These are phyloP conservation scores for Ceratonia siliqua DNA, from an alignment of 306 rosid species.

Conservation along the genomic window DNA sequence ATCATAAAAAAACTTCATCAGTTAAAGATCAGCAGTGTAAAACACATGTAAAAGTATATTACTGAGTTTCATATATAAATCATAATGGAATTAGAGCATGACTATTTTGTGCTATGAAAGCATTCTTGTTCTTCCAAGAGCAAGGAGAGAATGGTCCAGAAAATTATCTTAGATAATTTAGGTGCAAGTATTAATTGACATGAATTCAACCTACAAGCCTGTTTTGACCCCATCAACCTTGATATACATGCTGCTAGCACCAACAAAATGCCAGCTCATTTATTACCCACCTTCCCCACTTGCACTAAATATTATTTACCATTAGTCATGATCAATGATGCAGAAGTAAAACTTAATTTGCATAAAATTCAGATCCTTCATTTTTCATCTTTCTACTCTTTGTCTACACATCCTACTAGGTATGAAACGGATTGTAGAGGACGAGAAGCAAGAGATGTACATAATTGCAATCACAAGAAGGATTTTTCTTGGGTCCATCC, in stretches of 20 bases:
- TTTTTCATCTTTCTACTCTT: not conserved
- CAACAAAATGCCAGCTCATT: conserved; percentile 25
- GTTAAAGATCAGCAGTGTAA: conserved; percentile 9
- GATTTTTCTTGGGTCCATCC: conserved; percentile 96
- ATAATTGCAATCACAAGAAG: conserved; percentile 93
- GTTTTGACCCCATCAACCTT: conserved; percentile 7
- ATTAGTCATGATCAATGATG: not conserved
- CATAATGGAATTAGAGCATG: conserved; percentile 11
- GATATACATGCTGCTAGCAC: not conserved
- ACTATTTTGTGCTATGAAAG: not conserved
- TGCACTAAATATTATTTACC: not conserved
- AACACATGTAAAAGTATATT: not conserved
- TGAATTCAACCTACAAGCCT: conserved; percentile 23
- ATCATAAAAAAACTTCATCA: conserved; percentile 31
- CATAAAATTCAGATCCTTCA: conserved; percentile 16
- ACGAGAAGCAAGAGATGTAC: conserved; percentile 47
- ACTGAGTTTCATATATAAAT: not conserved
- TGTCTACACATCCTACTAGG: not conserved
- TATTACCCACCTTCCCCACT: not conserved
- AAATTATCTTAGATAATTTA: not conserved
- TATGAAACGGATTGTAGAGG: conserved; percentile 15
- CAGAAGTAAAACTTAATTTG: not conserved
- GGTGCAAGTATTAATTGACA: conserved; percentile 1
- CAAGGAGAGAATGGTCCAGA: not conserved
- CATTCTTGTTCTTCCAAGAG: not conserved